Conservation (phyloP, 768 basidiomycete species). For the Exsudoporus frostii region DNA sequence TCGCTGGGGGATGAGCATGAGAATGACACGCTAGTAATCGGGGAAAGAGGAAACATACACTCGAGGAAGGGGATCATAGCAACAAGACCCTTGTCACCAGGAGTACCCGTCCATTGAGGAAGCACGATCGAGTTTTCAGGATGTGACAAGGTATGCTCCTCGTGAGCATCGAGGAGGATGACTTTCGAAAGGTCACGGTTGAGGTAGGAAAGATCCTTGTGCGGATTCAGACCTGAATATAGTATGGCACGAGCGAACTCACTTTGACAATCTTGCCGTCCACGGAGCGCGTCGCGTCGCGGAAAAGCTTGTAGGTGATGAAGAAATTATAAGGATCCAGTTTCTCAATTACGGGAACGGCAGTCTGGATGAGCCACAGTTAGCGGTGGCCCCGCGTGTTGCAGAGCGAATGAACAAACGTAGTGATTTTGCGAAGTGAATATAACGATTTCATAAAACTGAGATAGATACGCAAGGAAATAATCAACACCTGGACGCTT, state of each 20-base stretch:
- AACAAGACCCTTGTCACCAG: constrained; percentile 72
- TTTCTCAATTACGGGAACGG: constrained; percentile 84
- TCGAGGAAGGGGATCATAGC: constrained; percentile 98
- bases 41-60: constrained; percentile 44
- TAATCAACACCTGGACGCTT: constrained; percentile 98
- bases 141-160: constrained; percentile 73
- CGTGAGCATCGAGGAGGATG: constrained; percentile 78
- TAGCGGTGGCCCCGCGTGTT: not conserved
- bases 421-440: constrained; percentile 91
- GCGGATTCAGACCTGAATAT: not conserved
- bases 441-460: constrained; percentile 97
- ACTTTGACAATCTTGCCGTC: constrained; percentile 88
- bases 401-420: constrained; percentile 45
- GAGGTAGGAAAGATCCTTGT: constrained; percentile 85
- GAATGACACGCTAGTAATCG: not conserved
- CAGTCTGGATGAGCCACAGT: constrained; percentile 56
- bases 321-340: constrained; percentile 91
- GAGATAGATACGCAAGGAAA: constrained; percentile 94
- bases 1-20: constrained; percentile 48
- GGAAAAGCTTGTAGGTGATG: constrained; percentile 86
- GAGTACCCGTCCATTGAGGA: constrained; percentile 82
- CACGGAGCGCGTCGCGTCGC: constrained; percentile 82
- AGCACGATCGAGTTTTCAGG: constrained; percentile 87
- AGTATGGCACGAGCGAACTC: not conserved
- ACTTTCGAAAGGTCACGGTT: constrained; percentile 93